These are phyloP conservation scores for Maudiozyma saulgeensis DNA, from an alignment of 805 yeast species.

Conservation along the genomic window DNA sequence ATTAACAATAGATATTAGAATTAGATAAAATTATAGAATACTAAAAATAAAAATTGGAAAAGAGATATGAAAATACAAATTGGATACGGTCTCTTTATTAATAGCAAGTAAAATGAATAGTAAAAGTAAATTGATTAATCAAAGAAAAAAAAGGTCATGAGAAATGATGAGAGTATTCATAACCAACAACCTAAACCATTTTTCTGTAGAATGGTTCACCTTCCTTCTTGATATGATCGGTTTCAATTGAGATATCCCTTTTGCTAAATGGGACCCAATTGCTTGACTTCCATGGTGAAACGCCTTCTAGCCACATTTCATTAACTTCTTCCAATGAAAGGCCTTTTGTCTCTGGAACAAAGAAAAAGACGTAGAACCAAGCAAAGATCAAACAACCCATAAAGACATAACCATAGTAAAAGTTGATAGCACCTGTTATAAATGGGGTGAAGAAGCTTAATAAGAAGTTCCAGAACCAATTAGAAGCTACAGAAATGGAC, in stretches of 20 bases:
- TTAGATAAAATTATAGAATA: neutral
- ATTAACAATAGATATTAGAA: neutral
- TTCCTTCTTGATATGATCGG: slow-evolving; percentile 19
- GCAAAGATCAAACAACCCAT: slow-evolving; percentile 46
- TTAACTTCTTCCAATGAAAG: slow-evolving; percentile 74
- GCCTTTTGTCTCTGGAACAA: slow-evolving; percentile 69
- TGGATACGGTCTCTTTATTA: neutral
- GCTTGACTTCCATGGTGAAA: slow-evolving; percentile 37
- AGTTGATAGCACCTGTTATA: slow-evolving; percentile 53
- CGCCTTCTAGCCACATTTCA: slow-evolving; percentile 39
- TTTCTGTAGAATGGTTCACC: slow-evolving; percentile 17
- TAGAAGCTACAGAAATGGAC: slow-evolving; percentile 53
- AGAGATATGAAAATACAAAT: neutral
- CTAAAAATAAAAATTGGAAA: neutral
- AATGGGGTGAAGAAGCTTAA: slow-evolving; percentile 66
- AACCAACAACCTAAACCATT: neutral
- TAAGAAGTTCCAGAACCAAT: slow-evolving; percentile 60
- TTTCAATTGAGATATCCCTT: slow-evolving; percentile 22
- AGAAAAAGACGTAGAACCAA: slow-evolving; percentile 58
- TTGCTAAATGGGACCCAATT: slow-evolving; percentile 40
- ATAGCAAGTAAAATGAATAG: neutral
- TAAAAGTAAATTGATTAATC: neutral
- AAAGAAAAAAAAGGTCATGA: neutral
- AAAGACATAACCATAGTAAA: slow-evolving; percentile 56
- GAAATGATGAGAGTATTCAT: neutral